These are phyloP conservation scores for Ophiocordyceps robertsii DNA, from an alignment of 2,329 filamentous ascomycete genomes.

Conservation along the genomic window DNA sequence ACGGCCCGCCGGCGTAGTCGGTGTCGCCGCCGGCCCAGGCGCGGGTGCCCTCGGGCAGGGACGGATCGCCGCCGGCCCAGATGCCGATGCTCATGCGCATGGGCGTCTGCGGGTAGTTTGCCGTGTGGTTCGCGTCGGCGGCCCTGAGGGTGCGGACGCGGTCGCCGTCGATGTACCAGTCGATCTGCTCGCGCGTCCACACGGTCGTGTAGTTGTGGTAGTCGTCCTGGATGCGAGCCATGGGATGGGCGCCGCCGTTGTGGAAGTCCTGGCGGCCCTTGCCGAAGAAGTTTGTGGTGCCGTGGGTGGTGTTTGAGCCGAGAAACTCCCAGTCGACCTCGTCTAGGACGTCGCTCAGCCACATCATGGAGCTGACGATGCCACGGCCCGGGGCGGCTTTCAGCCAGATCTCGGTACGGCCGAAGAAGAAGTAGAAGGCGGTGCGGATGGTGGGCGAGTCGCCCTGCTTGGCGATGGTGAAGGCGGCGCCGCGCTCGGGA, in stretches of 20 bases:
- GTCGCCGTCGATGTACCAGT: conserved; percentile 57
- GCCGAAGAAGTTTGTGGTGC: conserved; percentile 66
- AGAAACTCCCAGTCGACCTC: conserved; percentile 83
- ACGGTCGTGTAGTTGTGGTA: conserved; percentile 66
- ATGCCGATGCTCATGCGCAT: conserved; percentile 57
- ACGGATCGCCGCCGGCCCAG: conserved; percentile 48
- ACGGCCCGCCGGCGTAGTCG: conserved; percentile 53
- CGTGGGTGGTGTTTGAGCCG: conserved; percentile 48
- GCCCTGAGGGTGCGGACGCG: conserved; percentile 51
- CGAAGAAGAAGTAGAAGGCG: conserved; percentile 78
- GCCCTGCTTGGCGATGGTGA: conserved; percentile 55
- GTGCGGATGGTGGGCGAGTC: conserved; percentile 70
- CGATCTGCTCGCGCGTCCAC: conserved; percentile 54
- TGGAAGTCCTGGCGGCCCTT: conserved; percentile 54
- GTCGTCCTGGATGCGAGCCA: conserved; percentile 41
- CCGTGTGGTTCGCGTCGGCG: conserved; percentile 45
- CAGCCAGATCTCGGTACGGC: conserved; percentile 63
- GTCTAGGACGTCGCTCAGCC: conserved; percentile 72
- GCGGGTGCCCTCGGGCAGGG: conserved; percentile 41
- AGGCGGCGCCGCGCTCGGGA: conserved; percentile 49
- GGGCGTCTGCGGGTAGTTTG: conserved; percentile 63
- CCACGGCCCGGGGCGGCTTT: conserved; percentile 63
- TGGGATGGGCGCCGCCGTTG: conserved; percentile 46
- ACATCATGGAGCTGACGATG: conserved; percentile 70
- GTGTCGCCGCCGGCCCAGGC: conserved; percentile 59